Conservation (phyloP, 805 yeast species). For the Saccharomyces paradoxus region DNA sequence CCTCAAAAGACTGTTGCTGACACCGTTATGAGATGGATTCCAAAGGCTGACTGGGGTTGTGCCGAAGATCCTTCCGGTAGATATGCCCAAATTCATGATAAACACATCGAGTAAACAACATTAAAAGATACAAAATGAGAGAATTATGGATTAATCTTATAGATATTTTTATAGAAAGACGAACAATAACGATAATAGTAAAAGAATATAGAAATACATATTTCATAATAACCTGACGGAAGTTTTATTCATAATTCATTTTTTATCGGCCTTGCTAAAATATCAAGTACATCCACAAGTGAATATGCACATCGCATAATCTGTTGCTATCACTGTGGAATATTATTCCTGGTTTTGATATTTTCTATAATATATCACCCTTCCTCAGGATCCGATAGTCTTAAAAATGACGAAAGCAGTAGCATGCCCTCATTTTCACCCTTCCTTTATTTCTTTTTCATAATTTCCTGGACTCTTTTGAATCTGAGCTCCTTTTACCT, state of each 20-base stretch:
- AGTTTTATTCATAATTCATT: background rate
- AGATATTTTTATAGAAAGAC: background rate
- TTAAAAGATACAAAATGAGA: background rate
- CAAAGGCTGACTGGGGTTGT: slow-evolving; percentile 99
- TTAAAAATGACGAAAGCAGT: background rate
- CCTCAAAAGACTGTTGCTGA: slow-evolving; percentile 85
- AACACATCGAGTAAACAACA: slow-evolving; percentile 36
- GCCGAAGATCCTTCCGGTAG: slow-evolving; percentile 98
- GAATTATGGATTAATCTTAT: background rate
- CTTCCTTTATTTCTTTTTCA: background rate
- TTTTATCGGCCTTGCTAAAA: background rate
- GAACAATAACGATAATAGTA: background rate
- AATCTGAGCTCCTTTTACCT: background rate
- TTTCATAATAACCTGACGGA: background rate
- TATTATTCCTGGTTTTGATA: background rate
- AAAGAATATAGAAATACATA: background rate
- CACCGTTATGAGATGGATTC: slow-evolving; percentile 99
- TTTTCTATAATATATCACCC: background rate
- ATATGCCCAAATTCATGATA: slow-evolving; percentile 82
- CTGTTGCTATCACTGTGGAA: background rate
- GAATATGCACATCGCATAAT: background rate
- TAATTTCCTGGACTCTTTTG: background rate
- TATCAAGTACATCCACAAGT: background rate
- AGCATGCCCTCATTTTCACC: background rate
- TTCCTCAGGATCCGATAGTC: background rate